phyloP scores from a whole-genome alignment of 305 asterid species.

The Rubia tinctorum region DNA sequence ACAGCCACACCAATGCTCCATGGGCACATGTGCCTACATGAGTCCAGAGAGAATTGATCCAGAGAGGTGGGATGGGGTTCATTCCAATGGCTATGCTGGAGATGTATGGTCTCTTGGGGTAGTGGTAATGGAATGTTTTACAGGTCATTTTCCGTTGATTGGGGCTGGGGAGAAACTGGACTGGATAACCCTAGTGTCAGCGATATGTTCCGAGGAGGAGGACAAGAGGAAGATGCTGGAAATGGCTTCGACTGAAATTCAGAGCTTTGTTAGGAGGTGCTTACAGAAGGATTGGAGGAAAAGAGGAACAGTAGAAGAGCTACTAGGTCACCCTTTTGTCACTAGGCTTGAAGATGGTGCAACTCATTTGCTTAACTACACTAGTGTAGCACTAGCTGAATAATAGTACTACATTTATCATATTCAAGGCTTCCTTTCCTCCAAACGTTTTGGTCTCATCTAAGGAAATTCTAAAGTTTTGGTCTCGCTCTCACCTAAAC shows the following conservation, averaged over 20 bases:
- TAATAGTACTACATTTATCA: background rate
- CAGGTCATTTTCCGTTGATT: constrained; percentile 42
- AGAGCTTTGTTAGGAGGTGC: constrained; percentile 39
- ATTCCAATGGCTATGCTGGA: constrained; percentile 32
- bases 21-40: constrained; percentile 48
- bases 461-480: too few relatives aligned
- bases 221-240: constrained; percentile 30
- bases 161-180: constrained; percentile 32
- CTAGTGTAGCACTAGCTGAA: background rate
- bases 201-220: constrained; percentile 35
- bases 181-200: constrained; percentile 46
- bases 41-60: constrained; percentile 55
- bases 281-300: constrained; percentile 49
- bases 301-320: constrained; percentile 33
- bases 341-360: constrained; percentile 13
- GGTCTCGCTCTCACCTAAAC: too few relatives aligned
- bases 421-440: background rate
- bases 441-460: background rate
- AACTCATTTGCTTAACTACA: background rate
- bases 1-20: constrained; percentile 5
- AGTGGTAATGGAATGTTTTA: constrained; percentile 42
- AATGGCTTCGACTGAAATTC: constrained; percentile 36
- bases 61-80: constrained; percentile 33
- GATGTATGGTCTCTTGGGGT: constrained; percentile 55
- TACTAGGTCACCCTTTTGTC: constrained; percentile 23